These are phyloP conservation scores for Starmera quercuum DNA, from an alignment of 805 yeast species.

Conservation along the genomic window DNA sequence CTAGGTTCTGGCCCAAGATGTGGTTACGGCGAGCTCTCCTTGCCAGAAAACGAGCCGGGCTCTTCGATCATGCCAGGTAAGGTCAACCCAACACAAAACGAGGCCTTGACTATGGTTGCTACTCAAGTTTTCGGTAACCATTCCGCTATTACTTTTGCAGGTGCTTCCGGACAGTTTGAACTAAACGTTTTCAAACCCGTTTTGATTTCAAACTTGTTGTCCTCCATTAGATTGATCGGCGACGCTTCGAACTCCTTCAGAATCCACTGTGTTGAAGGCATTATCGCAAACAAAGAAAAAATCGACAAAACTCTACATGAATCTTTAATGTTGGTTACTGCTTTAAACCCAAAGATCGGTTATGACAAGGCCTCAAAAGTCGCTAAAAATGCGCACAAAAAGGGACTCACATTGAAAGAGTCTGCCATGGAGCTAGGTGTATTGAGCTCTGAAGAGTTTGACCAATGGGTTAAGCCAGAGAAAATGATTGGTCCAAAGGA, in stretches of 20 bases:
- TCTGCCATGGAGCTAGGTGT: conserved; percentile 89
- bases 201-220: conserved; percentile 81
- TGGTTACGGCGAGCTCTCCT: conserved; percentile 91
- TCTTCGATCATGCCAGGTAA: conserved; percentile 99
- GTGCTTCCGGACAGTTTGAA: conserved; percentile 98
- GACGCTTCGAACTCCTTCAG: conserved; percentile 91
- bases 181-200: conserved; percentile 97
- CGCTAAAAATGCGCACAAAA: conserved; percentile 97
- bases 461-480: conserved; percentile 96
- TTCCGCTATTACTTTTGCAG: conserved; percentile 90
- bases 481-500: conserved; percentile 90
- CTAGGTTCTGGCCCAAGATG: conserved; percentile 99
- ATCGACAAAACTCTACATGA: conserved; percentile 85
- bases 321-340: conserved; percentile 96
- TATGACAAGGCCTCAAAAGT: conserved; percentile 96
- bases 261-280: conserved; percentile 91
- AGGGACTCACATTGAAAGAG: conserved; percentile 92
- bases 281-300: conserved; percentile 79
- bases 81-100: conserved; percentile 98
- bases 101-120: conserved; percentile 97
- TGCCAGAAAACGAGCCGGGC: conserved; percentile 99
- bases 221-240: conserved; percentile 80
- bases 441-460: conserved; percentile 78
- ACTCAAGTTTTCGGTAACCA: conserved; percentile 97
- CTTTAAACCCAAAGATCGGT: conserved; percentile 97